phyloP scores from a whole-genome alignment of 345 rosid species.

The Pugionium cornutum region DNA sequence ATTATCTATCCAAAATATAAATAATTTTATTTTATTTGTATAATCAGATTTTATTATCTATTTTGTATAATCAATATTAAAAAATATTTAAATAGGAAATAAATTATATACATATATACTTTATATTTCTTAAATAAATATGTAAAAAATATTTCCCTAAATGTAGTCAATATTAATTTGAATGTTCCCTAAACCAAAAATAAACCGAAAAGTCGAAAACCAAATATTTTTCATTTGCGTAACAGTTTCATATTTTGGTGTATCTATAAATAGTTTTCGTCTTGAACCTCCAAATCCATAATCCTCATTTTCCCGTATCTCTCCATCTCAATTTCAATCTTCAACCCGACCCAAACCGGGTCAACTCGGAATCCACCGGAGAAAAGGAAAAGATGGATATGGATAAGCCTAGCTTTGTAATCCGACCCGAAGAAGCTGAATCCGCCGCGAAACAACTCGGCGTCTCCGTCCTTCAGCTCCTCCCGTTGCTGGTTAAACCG shows the following conservation, averaged over 20 bases:
- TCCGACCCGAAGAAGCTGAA: conserved; percentile 57
- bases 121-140: too few relatives aligned
- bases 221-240: conserved; percentile 15
- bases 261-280: too few relatives aligned
- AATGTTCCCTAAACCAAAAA: conserved; percentile 14
- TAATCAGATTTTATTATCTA: too few relatives aligned
- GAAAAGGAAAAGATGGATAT: not conserved
- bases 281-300: too few relatives aligned
- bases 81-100: too few relatives aligned
- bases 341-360: not conserved
- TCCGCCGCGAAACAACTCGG: conserved; percentile 44
- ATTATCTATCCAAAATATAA: too few relatives aligned
- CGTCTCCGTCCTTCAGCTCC: conserved; percentile 55
- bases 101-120: too few relatives aligned
- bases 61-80: too few relatives aligned
- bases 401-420: conserved; percentile 23
- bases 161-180: too few relatives aligned
- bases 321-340: not conserved
- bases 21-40: too few relatives aligned
- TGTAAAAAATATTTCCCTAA: too few relatives aligned
- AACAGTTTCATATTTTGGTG: not conserved
- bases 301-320: conserved; percentile 1
- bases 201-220: conserved; percentile 10
- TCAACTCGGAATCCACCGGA: not conserved
- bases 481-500: conserved; percentile 63